phyloP scores from a whole-genome alignment of 2,329 filamentous ascomycete species.

The Colletotrichum neosansevieriae region DNA sequence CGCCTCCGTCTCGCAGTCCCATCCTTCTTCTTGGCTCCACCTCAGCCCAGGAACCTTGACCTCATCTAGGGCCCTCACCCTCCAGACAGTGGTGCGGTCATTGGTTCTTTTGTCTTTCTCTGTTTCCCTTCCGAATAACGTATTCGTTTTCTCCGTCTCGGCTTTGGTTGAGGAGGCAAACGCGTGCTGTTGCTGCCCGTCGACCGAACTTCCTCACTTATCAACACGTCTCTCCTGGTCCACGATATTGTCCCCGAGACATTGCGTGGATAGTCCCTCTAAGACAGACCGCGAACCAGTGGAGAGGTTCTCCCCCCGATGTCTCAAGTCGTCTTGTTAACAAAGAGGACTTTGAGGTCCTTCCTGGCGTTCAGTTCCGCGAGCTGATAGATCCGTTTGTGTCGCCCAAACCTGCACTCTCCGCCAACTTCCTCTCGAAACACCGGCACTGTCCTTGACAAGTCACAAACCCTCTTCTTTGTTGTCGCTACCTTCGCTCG shows the following conservation, averaged over 20 bases:
- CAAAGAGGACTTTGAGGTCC: slow-evolving; percentile 48
- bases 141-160: slow-evolving; percentile 22
- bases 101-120: slow-evolving; percentile 32
- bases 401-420: slow-evolving; percentile 36
- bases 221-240: slow-evolving; percentile 20
- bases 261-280: slow-evolving; percentile 39
- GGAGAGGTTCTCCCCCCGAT: slow-evolving; percentile 45
- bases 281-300: slow-evolving; percentile 42
- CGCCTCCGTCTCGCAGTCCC: slow-evolving; percentile 30
- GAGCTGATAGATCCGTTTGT: slow-evolving; percentile 44
- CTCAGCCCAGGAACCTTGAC: slow-evolving; percentile 35
- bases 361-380: slow-evolving; percentile 36
- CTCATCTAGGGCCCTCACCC: slow-evolving; percentile 39
- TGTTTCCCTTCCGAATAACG: slow-evolving; percentile 20
- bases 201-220: slow-evolving; percentile 19
- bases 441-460: slow-evolving; percentile 27
- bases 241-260: slow-evolving; percentile 36
- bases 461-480: slow-evolving; percentile 33
- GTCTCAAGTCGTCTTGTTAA: slow-evolving; percentile 49
- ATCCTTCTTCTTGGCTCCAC: slow-evolving; percentile 38
- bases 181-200: slow-evolving; percentile 18
- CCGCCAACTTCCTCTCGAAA: slow-evolving; percentile 38
- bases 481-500: slow-evolving; percentile 14
- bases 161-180: slow-evolving; percentile 27
- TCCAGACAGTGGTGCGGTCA: slow-evolving; percentile 26